These are phyloP conservation scores for Gynandropsis gynandra DNA, from an alignment of 345 rosid species.

Conservation along the genomic window DNA sequence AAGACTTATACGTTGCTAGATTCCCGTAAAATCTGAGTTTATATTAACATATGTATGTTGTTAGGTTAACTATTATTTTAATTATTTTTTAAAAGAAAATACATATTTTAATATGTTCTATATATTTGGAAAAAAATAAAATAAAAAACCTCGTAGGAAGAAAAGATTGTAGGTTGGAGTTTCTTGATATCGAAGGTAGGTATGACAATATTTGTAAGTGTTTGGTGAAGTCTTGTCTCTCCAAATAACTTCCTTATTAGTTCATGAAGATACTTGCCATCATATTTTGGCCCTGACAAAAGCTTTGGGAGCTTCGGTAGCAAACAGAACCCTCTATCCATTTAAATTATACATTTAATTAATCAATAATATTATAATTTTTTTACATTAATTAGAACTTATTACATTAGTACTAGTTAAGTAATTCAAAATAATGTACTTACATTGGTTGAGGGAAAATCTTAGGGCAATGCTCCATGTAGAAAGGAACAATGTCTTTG, in stretches of 20 bases:
- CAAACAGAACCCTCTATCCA: slow-evolving; percentile 28
- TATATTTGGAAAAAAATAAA: neutral
- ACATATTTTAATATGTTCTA: too few species aligned
- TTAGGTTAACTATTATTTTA: too few species aligned
- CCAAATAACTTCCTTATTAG: slow-evolving; percentile 19
- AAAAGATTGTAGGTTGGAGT: slow-evolving; percentile 46
- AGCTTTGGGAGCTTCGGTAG: slow-evolving; percentile 23
- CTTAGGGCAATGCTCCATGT: slow-evolving; percentile 29
- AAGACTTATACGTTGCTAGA: neutral
- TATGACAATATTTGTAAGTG: slow-evolving; percentile 43
- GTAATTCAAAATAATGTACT: neutral
- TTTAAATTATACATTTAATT: neutral
- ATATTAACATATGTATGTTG: too few species aligned
- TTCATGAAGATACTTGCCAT: slow-evolving; percentile 42
- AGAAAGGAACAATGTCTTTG: slow-evolving; percentile 43
- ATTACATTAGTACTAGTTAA: neutral
- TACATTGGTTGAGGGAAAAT: slow-evolving; percentile 50
- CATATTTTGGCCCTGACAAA: slow-evolving; percentile 37
- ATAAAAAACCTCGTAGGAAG: slow-evolving; percentile 41
- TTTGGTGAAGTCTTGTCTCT: slow-evolving; percentile 35
- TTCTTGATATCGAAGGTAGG: slow-evolving; percentile 56
- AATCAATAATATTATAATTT: neutral
- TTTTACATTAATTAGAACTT: neutral
- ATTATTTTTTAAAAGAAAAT: too few species aligned
- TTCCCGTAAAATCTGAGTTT: neutral